Evolutionary conservation across 1,284 basidiomycete genomes (phyloP).

Genomic region (Agroathelia rolfsii): DNA sequence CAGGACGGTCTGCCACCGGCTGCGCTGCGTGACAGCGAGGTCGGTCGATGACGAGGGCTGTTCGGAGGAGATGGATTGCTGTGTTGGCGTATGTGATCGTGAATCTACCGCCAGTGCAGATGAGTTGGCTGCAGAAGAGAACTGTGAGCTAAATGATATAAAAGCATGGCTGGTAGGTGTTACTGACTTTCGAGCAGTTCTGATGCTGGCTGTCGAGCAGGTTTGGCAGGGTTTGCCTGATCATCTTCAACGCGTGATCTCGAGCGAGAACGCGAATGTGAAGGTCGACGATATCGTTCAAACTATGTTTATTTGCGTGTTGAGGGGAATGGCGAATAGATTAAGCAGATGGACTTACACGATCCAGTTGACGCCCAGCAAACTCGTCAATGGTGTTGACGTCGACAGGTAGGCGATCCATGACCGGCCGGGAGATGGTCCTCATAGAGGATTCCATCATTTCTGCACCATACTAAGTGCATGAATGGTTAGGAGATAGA

Average conservation of each 20-base stretch:
- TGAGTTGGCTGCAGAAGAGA: too few species aligned
- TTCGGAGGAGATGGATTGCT: constrained; percentile 14
- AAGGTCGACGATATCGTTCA: constrained; percentile 38
- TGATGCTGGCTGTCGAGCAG: too few species aligned
- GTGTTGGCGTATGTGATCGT: constrained; percentile 20
- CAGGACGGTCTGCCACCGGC: constrained; percentile 77
- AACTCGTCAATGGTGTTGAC: constrained; percentile 79
- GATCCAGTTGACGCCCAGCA: constrained; percentile 78
- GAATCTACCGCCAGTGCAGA: too few species aligned
- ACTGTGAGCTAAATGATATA: too few species aligned
- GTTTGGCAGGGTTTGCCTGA: constrained; percentile 1
- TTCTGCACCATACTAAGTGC: constrained; percentile 76
- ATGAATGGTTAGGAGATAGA: too few species aligned
- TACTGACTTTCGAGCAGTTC: background rate
- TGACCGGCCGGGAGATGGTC: constrained; percentile 77
- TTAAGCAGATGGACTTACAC: constrained; percentile 34
- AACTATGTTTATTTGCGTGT: constrained; percentile 25
- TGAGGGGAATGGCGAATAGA: constrained; percentile 7
- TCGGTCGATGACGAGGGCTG: constrained; percentile 17
- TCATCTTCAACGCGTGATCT: constrained; percentile 20
- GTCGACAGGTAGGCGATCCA: constrained; percentile 65
- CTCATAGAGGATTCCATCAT: constrained; percentile 83
- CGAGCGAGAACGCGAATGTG: constrained; percentile 18
- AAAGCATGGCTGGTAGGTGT: constrained; percentile 6
- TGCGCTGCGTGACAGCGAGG: constrained; percentile 38